These are phyloP conservation scores for Alternaria ventricosa DNA, from an alignment of 2,329 filamentous ascomycete genomes.

Conservation along the genomic window DNA sequence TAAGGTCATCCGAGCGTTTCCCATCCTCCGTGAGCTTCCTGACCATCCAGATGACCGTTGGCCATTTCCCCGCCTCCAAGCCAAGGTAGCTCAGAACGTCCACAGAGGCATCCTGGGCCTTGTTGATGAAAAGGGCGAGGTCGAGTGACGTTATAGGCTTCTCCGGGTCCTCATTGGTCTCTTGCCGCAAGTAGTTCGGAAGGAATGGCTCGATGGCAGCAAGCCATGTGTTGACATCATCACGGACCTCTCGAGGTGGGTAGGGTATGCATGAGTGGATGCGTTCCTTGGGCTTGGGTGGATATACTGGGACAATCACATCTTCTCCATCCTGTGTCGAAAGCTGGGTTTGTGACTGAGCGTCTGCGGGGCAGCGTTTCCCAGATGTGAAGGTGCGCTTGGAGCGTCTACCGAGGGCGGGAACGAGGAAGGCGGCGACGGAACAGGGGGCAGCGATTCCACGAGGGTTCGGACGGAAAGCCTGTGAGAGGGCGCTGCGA, in stretches of 20 bases:
- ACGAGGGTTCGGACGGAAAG: constrained; percentile 39
- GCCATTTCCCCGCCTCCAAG: constrained; percentile 51
- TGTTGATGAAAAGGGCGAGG: constrained; percentile 33
- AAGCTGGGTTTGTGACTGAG: neutral
- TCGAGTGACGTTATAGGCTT: constrained; percentile 33
- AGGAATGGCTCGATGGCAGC: constrained; percentile 46
- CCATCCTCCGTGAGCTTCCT: constrained; percentile 51
- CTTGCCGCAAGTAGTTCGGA: constrained; percentile 41
- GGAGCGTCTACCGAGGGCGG: constrained; percentile 32
- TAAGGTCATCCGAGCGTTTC: constrained; percentile 12
- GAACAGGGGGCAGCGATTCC: constrained; percentile 28
- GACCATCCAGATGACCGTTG: constrained; percentile 54
- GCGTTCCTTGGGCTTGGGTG: constrained; percentile 15
- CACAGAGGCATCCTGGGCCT: constrained; percentile 36
- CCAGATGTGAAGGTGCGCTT: constrained; percentile 35
- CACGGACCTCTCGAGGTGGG: constrained; percentile 27
- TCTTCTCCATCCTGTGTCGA: neutral
- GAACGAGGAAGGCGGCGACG: constrained; percentile 45
- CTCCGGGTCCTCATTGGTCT: constrained; percentile 10
- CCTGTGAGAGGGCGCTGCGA: constrained; percentile 45
- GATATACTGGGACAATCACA: neutral
- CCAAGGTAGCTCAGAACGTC: constrained; percentile 53
- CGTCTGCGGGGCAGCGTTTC: constrained; percentile 21
- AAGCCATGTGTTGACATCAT: constrained; percentile 44
- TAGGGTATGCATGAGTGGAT: constrained; percentile 26